These are phyloP conservation scores for Fusarium sublunatum DNA, from an alignment of 2,329 filamentous ascomycete genomes.

Conservation along the genomic window DNA sequence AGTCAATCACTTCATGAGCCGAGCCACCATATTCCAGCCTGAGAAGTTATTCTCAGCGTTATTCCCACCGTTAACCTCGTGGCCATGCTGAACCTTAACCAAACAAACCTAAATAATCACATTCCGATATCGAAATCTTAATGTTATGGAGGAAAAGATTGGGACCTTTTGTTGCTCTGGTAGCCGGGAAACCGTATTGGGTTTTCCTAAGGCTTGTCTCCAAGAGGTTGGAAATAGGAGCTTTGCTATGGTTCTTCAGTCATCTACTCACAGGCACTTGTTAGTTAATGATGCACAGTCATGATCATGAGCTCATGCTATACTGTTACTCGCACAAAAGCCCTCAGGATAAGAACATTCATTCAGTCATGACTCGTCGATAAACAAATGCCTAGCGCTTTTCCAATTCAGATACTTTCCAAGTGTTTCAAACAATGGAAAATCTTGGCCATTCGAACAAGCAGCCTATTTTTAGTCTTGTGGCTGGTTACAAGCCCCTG, in stretches of 20 bases:
- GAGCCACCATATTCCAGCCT: neutral
- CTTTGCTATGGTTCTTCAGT: neutral
- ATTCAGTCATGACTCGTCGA: too few species aligned
- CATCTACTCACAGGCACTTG: neutral
- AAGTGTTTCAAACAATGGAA: neutral
- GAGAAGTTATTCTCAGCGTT: neutral
- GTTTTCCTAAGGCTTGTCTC: neutral
- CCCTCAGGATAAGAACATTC: too few species aligned
- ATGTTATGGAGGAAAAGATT: neutral
- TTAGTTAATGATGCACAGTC: too few species aligned
- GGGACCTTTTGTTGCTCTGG: neutral
- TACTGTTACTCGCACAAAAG: too few species aligned
- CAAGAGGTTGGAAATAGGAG: neutral
- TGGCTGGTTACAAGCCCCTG: neutral
- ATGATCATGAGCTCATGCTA: too few species aligned
- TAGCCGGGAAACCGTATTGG: constrained; percentile 3
- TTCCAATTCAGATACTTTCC: too few species aligned
- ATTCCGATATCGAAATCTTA: constrained; percentile 14
- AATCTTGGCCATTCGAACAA: neutral
- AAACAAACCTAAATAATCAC: constrained; percentile 13
- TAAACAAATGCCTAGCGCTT: too few species aligned
- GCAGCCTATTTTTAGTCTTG: constrained; percentile 18
- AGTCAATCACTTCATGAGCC: neutral
- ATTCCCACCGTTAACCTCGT: constrained; percentile 23
- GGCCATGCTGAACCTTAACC: constrained; percentile 6